These are phyloP conservation scores for Entamoeba invadens DNA, from an alignment of 208 protist species.

Conservation along the genomic window DNA sequence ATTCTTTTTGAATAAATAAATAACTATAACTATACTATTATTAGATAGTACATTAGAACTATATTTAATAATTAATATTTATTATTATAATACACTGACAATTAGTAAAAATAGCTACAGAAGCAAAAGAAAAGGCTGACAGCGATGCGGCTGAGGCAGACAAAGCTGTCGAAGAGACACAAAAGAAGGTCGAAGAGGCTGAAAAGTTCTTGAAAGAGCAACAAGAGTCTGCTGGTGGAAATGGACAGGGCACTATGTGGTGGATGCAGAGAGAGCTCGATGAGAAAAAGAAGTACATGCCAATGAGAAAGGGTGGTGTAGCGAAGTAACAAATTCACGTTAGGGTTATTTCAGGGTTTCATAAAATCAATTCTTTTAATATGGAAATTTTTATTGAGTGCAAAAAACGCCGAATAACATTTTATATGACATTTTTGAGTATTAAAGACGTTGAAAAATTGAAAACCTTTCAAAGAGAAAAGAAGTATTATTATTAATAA, in stretches of 20 bases:
- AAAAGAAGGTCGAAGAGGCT: constrained; percentile 7
- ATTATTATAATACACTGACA: not conserved
- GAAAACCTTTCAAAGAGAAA: too few species aligned
- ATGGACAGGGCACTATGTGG: constrained; percentile 23
- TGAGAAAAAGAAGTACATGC: constrained; percentile 28
- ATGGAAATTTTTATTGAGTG: too few species aligned
- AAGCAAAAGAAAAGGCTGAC: constrained; percentile 1
- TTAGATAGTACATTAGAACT: too few species aligned
- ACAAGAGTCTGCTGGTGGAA: not conserved
- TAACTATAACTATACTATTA: too few species aligned
- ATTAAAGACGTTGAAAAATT: too few species aligned
- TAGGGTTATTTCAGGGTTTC: too few species aligned
- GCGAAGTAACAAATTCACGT: not conserved
- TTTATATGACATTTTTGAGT: too few species aligned
- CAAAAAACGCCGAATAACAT: too few species aligned
- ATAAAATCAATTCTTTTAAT: too few species aligned
- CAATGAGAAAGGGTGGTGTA: constrained; percentile 32
- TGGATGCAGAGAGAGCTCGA: constrained; percentile 30
- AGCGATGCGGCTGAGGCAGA: not conserved
- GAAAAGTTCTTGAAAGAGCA: not conserved
- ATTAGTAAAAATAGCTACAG: not conserved
- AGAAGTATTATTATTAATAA: too few species aligned
- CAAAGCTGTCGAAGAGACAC: not conserved
- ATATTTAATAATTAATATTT: not conserved
- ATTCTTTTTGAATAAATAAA: too few species aligned